Conservation (phyloP, 345 rosid genomes). For the Toxicodendron radicans region DNA sequence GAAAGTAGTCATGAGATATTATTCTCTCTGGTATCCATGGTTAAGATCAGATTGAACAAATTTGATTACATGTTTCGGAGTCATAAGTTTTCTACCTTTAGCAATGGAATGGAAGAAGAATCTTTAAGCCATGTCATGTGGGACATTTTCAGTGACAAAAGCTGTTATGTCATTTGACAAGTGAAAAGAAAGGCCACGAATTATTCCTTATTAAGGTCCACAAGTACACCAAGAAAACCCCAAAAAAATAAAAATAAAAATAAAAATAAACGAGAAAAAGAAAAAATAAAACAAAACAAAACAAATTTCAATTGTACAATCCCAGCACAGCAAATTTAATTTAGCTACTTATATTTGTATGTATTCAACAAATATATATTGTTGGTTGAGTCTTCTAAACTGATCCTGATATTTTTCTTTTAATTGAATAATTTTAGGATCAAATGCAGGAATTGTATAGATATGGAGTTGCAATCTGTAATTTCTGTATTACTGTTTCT, state of each 20-base stretch:
- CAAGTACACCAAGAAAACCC: constrained; percentile 6
- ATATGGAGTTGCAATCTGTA: no score
- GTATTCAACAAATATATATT: not conserved
- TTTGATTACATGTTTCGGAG: not conserved
- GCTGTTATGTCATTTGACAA: constrained; percentile 36
- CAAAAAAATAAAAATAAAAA: not conserved
- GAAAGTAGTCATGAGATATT: no score
- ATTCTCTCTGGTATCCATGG: not conserved
- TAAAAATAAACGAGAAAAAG: not conserved
- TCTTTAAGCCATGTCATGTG: constrained; percentile 31
- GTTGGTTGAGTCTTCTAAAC: not conserved
- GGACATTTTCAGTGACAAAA: constrained; percentile 29
- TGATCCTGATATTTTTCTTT: no score
- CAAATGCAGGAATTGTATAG: no score
- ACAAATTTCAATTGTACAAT: constrained; percentile 15
- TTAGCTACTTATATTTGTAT: not conserved
- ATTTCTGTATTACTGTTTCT: no score
- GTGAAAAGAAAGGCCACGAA: constrained; percentile 26
- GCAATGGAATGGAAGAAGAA: constrained; percentile 25
- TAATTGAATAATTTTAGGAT: no score
- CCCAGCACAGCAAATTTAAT: constrained; percentile 19
- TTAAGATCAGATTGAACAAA: constrained; percentile 1
- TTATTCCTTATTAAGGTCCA: constrained; percentile 30
- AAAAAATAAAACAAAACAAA: not conserved
- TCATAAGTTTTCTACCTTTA: not conserved